These are phyloP conservation scores for Fusarium udum DNA, from an alignment of 2,329 filamentous ascomycete species.

Conservation along the genomic window DNA sequence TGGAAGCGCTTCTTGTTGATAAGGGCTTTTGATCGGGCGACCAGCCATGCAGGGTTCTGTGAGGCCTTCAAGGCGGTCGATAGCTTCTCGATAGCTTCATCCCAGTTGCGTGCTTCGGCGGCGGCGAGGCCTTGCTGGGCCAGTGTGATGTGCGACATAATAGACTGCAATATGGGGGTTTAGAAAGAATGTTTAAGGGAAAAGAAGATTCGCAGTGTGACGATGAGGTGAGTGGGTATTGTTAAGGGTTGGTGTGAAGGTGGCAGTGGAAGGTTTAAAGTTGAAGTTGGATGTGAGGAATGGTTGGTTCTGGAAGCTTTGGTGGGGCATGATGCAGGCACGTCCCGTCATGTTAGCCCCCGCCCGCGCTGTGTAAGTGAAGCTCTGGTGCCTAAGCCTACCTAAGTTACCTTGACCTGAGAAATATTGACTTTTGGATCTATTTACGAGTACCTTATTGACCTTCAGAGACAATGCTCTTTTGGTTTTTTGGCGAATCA, in stretches of 20 bases:
- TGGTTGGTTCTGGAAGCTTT: slow-evolving; percentile 48
- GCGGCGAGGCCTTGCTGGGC: slow-evolving; percentile 72
- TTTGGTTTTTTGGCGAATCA: not conserved
- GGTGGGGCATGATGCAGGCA: slow-evolving; percentile 37
- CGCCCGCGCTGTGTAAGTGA: not conserved
- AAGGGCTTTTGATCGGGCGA: slow-evolving; percentile 83
- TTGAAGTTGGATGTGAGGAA: not conserved
- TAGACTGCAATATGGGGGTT: not conserved
- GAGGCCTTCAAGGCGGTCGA: slow-evolving; percentile 73
- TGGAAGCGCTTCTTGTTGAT: slow-evolving; percentile 69
- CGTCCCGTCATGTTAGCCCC: not conserved
- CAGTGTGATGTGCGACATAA: slow-evolving; percentile 62
- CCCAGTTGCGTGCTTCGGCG: slow-evolving; percentile 70
- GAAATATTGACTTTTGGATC: not conserved
- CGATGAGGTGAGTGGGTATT: not conserved
- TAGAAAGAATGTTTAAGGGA: not conserved
- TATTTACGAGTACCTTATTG: too few species aligned
- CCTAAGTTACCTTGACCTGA: not conserved
- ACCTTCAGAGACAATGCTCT: not conserved
- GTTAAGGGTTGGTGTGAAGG: not conserved
- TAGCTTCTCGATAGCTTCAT: slow-evolving; percentile 73
- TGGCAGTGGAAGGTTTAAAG: not conserved
- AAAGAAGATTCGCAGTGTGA: not conserved
- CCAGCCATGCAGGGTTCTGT: slow-evolving; percentile 78
- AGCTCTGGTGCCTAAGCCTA: not conserved